Percentiles rank a stretch among this genome's conserved stretches.
phyloP scores from a whole-genome alignment of 1,284 basidiomycete genomes.

The Phellinidium pouzarii region DNA sequence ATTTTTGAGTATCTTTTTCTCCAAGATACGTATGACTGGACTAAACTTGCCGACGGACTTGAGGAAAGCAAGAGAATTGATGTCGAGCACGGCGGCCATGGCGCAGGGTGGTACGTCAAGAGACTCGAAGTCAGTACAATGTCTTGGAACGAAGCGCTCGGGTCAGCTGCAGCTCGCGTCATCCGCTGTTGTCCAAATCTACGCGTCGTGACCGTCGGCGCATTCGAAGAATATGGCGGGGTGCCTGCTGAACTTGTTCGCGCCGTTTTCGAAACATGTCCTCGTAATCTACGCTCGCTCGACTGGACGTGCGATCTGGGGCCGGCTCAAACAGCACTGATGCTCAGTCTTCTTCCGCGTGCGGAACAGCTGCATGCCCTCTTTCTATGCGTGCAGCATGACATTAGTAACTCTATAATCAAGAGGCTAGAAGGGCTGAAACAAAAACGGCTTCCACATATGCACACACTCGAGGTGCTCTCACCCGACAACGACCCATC shows the following conservation, averaged over 20 bases:
- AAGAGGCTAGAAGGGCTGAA: neutral
- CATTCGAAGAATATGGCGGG: constrained; percentile 6
- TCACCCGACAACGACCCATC: constrained; percentile 11
- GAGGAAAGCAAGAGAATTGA: constrained; percentile 1
- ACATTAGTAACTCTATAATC: neutral
- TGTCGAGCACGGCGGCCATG: constrained; percentile 4
- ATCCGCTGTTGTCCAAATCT: constrained; percentile 16
- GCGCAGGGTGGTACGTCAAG: constrained; percentile 15
- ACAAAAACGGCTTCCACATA: constrained; percentile 1
- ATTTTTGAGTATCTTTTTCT: constrained; percentile 17
- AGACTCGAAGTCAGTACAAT: constrained; percentile 12
- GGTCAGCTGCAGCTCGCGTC: constrained; percentile 13
- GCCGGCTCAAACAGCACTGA: neutral
- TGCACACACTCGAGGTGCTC: constrained; percentile 15
- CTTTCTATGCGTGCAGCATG: constrained; percentile 12
- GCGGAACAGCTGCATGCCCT: constrained; percentile 4
- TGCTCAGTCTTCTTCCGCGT: constrained; percentile 5
- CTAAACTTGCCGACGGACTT: constrained; percentile 11
- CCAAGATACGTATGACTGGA: constrained; percentile 13
- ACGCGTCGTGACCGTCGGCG: constrained; percentile 13
- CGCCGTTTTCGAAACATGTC: constrained; percentile 14
- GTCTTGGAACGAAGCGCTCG: constrained; percentile 9
- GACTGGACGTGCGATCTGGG: constrained; percentile 15
- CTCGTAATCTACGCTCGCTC: constrained; percentile 8
- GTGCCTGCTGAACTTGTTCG: constrained; percentile 11